These are phyloP conservation scores for Acer yangbiense DNA, from an alignment of 345 rosid species.

Conservation along the genomic window DNA sequence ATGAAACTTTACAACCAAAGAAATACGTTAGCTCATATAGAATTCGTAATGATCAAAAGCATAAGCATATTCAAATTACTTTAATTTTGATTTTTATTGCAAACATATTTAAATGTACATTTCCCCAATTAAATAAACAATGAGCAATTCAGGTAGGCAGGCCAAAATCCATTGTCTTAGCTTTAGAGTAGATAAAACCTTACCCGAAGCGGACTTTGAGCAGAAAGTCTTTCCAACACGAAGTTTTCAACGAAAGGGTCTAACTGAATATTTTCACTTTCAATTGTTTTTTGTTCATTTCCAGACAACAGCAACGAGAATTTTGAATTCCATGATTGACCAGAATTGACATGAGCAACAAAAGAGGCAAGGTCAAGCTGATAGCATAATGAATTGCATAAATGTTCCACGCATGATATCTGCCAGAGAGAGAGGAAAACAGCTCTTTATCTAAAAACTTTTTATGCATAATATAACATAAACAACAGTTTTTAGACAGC, in stretches of 20 bases:
- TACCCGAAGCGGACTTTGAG: conserved; percentile 94
- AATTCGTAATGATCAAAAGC: not conserved
- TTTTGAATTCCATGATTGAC: conserved; percentile 75
- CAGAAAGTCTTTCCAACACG: conserved; percentile 93
- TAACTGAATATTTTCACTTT: conserved; percentile 46
- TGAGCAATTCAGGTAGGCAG: not conserved
- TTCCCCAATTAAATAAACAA: conserved; percentile 8
- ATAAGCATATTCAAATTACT: not conserved
- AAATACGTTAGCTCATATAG: not conserved
- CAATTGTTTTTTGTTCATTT: conserved; percentile 40
- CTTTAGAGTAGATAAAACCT: conserved; percentile 20
- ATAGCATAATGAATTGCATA: conserved; percentile 81
- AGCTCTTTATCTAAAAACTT: not conserved
- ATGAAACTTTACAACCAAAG: conserved; percentile 5
- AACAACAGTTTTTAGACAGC: conserved; percentile 9
- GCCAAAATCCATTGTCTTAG: not conserved
- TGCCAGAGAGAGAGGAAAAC: conserved; percentile 33
- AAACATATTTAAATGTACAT: not conserved
- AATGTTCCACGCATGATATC: conserved; percentile 86
- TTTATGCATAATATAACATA: not conserved
- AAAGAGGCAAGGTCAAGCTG: conserved; percentile 88
- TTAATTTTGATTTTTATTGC: not conserved
- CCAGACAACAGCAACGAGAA: conserved; percentile 69
- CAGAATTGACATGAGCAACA: conserved; percentile 85
- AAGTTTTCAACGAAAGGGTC: conserved; percentile 93